Evolutionary conservation across 768 basidiomycete species (phyloP), one percentile per base, ranked within the genome.

Genomic region (Suillus paluster): DNA sequence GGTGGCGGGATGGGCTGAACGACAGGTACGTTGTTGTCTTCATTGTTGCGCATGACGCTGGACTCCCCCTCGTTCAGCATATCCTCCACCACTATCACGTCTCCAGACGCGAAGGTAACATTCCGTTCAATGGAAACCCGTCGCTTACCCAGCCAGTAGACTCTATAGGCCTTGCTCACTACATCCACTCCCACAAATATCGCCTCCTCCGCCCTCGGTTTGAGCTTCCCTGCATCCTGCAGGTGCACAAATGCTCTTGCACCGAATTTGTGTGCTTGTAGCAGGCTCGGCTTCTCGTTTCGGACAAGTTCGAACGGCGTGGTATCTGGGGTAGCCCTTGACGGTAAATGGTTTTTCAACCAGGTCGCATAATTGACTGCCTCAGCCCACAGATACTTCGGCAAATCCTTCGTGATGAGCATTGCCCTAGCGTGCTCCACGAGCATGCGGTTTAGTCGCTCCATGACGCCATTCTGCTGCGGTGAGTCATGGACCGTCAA

Each of bases 291-390:
- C 7, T 42, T 42, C 1, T 5, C 4, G 6, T 42, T 42, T 50
- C 59, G 73, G 8, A 67, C 64, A 2, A 27, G 27, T 49, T 71
- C 67, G 19, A 58, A 63, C 0, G 73, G 71, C 0, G 70, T 74
- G 11, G 15, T 53, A 15, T 69, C 69, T 14, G 67, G 65, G 17
- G 78, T 23, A 0, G 68, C 67, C 12, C 66, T 64, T 1, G 72
- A 76, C 0, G 73, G 65, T 0, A 73, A 71, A 2, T 73, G 44
- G 60, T 81, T 81, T 57, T 71, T 67, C 30, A 82, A 41, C 71
- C 77, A 81, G 0, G 74, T 67, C 0, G 71, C 75, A 60, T 81
- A 71, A n/a, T n/a, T n/a, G n/a, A n/a, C n/a, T n/a, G n/a, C n/a
- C n/a, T n/a, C n/a, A n/a, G n/a, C n/a, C n/a, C 34, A 75, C 17